Evolutionary conservation across 2,329 filamentous ascomycete species (phyloP).

Genomic region (Penicillium corylophilum): DNA sequence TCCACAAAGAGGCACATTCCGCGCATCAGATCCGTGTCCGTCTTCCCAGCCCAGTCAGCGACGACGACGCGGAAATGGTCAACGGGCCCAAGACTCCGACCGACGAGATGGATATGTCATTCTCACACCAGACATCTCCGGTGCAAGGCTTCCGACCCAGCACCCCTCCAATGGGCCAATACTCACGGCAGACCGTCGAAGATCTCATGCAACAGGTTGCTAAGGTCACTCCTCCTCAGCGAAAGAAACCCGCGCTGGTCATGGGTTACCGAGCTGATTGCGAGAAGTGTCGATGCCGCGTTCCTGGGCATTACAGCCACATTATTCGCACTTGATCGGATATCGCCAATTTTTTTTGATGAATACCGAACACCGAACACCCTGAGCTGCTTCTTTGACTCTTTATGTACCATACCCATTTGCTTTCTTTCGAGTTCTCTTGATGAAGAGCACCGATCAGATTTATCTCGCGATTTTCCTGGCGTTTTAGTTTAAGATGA

Average conservation of each 20-base stretch:
- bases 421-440: not conserved
- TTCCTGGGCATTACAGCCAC: constrained; percentile 78
- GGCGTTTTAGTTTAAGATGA: not conserved
- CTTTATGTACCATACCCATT: not conserved
- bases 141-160: not conserved
- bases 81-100: constrained; percentile 5
- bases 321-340: constrained; percentile 46
- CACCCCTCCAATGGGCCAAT: not conserved
- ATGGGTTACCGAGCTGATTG: constrained; percentile 78
- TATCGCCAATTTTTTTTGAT: too few relatives aligned
- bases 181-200: not conserved
- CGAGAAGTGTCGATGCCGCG: constrained; percentile 71
- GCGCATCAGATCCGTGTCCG: constrained; percentile 25
- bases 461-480: not conserved
- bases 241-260: constrained; percentile 64
- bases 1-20: not conserved
- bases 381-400: not conserved
- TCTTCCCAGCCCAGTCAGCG: constrained; percentile 43
- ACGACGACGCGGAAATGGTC: constrained; percentile 22
- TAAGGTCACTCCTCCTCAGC: constrained; percentile 3
- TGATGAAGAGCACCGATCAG: not conserved
- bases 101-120: constrained; percentile 21
- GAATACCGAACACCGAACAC: not conserved
- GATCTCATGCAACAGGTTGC: not conserved
- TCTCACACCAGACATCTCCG: constrained; percentile 4